phyloP scores from a whole-genome alignment of 2,329 filamentous ascomycete species.

The Aspergillus sp. region DNA sequence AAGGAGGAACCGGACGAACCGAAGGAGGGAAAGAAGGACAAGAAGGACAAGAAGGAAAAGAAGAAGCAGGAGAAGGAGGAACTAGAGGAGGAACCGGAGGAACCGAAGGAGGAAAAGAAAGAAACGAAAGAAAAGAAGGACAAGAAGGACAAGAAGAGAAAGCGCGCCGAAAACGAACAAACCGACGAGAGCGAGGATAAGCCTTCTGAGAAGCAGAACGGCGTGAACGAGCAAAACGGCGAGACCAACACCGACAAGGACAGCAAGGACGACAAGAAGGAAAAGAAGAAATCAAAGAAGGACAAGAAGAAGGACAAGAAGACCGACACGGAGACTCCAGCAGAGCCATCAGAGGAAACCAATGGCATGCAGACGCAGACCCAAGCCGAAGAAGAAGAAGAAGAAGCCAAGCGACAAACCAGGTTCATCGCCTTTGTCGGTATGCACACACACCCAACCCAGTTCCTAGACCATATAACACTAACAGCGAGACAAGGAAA shows the following conservation, averaged over 20 bases:
- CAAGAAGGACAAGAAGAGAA: slow-evolving; percentile 9
- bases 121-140: slow-evolving; percentile 9
- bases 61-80: slow-evolving; percentile 6
- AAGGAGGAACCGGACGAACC: slow-evolving; percentile 6
- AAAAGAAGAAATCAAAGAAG: slow-evolving; percentile 10
- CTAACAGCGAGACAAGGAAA: slow-evolving; percentile 50
- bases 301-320: slow-evolving; percentile 11
- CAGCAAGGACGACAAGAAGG: slow-evolving; percentile 4
- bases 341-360: too few relatives aligned
- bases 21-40: slow-evolving; percentile 4
- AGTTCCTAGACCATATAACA: not conserved
- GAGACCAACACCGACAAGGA: slow-evolving; percentile 5
- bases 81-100: slow-evolving; percentile 4
- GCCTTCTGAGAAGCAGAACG: slow-evolving; percentile 5
- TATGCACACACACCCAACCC: slow-evolving; percentile 34
- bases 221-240: slow-evolving; percentile 10
- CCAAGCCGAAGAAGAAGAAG: slow-evolving; percentile 15
- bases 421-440: slow-evolving; percentile 73
- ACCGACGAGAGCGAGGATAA: slow-evolving; percentile 6
- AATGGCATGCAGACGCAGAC: too few relatives aligned
- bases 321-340: too few relatives aligned
- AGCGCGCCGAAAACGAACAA: slow-evolving; percentile 10
- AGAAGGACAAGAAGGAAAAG: slow-evolving; percentile 9
- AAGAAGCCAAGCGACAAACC: slow-evolving; percentile 31
- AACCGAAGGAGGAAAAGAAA: slow-evolving; percentile 11